Evolutionary conservation across 2,329 filamentous ascomycete genomes (phyloP).

Genomic region (Pseudogymnoascus sp.): DNA sequence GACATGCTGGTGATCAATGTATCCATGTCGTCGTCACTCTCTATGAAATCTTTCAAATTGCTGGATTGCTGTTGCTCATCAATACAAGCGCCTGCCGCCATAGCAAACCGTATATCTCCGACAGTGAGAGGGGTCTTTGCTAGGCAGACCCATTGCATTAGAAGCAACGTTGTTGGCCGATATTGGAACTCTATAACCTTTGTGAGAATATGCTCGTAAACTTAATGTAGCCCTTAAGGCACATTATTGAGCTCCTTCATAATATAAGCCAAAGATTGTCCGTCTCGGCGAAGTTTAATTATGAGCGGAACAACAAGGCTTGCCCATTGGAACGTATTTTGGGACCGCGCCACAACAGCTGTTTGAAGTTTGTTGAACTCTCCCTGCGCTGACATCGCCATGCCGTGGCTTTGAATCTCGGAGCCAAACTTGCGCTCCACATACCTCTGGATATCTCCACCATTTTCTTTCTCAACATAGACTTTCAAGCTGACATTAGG

Average conservation of each 20-base stretch:
- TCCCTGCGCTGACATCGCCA: not conserved
- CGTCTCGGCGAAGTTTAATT: not conserved
- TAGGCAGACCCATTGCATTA: constrained; percentile 15
- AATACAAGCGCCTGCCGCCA: not conserved
- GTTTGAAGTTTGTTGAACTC: constrained; percentile 6
- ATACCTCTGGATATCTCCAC: constrained; percentile 14
- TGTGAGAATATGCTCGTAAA: constrained; percentile 16
- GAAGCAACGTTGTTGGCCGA: constrained; percentile 12
- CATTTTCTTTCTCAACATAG: constrained; percentile 19
- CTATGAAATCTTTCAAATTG: constrained; percentile 12
- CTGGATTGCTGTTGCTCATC: not conserved
- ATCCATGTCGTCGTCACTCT: constrained; percentile 16
- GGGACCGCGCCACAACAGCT: constrained; percentile 12
- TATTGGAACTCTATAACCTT: constrained; percentile 13
- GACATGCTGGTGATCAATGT: constrained; percentile 16
- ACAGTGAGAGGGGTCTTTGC: constrained; percentile 12
- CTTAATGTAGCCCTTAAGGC: constrained; percentile 13
- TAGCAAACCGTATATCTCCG: constrained; percentile 4
- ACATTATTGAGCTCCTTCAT: constrained; percentile 12
- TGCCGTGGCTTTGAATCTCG: not conserved
- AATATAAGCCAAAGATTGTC: constrained; percentile 9
- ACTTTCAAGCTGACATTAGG: constrained; percentile 12
- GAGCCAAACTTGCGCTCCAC: constrained; percentile 3
- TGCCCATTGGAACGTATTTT: constrained; percentile 19
- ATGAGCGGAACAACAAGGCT: constrained; percentile 15